Evolutionary conservation across 805 yeast species (phyloP), one percentile per base, ranked within the genome.

Genomic region (Nakazawaea anatomiae): DNA sequence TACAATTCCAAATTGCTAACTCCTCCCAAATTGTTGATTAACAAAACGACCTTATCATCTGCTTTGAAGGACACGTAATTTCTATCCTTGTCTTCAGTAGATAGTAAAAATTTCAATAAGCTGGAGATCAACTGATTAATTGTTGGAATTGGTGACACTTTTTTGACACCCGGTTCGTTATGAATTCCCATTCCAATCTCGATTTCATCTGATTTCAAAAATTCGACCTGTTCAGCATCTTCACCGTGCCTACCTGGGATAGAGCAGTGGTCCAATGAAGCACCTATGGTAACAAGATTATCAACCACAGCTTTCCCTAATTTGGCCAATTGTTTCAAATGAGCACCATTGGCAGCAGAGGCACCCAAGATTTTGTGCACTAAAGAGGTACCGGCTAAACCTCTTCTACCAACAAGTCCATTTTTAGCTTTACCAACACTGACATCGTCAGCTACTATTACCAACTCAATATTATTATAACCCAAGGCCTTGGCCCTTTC

Each of bases 121-220:
- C 79, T 73, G 31, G 75, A 64, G 44, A 82, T 72, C 34, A 92
- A 69, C 0, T 77, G 77, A 14, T 80, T 83, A 47, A 89, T 79
- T 0, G 79, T 64, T 29, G 97, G 97, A 58, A 91, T 80, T 14
- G 87, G 85, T 31, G 73, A 68, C 38, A 79, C 62, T 54, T 80
- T 77, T 48, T 77, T 73, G 52, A 83, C 83, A 54, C 97, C 97
- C 0, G 96, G 94, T 54, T 70, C 75, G 53, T 69, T 70, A 52
- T 70, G 75, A 54, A 91, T 91, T 43, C 98, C 98, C 83, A 91
- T 85, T 30, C 98, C 98, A 52, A 91, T 75, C 66, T 91, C 98
- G 63, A 87, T 85, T 66, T 87, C 89, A 52, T 82, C 72, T 4
- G 67, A 75, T 30, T 69, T 75, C 54, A 89, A 75, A 50, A 68